Conservation (phyloP, 2,329 filamentous ascomycete genomes). For the Talaromyces sp. region DNA sequence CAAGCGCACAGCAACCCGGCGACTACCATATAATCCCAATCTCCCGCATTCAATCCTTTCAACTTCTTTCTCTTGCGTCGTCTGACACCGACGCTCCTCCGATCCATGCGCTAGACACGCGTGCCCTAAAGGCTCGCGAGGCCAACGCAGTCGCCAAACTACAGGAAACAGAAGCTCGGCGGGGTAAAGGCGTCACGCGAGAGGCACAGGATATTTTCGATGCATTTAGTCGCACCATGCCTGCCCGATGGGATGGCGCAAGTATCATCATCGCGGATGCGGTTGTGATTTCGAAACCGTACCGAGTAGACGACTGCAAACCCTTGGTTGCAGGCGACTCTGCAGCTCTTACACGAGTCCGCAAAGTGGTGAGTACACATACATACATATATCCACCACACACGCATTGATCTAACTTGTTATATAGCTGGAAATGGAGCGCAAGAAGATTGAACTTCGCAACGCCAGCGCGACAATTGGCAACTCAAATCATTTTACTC, state of each 20-base stretch:
- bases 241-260: conserved; percentile 54
- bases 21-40: conserved; percentile 59
- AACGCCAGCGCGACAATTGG: conserved; percentile 36
- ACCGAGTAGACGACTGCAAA: conserved; percentile 51
- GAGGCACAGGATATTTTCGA: conserved; percentile 62
- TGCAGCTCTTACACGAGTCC: conserved; percentile 39
- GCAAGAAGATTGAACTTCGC: conserved; percentile 42
- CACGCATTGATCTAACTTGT: neutral
- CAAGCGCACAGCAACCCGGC: conserved; percentile 37
- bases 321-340: conserved; percentile 35
- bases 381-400: neutral
- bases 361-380: conserved; percentile 43
- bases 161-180: conserved; percentile 53
- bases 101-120: conserved; percentile 47
- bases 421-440: conserved; percentile 42
- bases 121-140: conserved; percentile 51
- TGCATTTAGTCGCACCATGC: conserved; percentile 55
- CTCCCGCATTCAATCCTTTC: conserved; percentile 53
- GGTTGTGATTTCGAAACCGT: conserved; percentile 55
- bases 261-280: conserved; percentile 58
- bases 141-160: conserved; percentile 51
- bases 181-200: conserved; percentile 55
- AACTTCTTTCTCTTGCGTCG: conserved; percentile 44
- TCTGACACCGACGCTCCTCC: conserved; percentile 27
- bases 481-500: conserved; percentile 23